Percentiles rank a stretch among this genome's conserved stretches.
phyloP scores from a whole-genome alignment of 805 yeast genomes.

The Grigorovia transvaalensis region DNA sequence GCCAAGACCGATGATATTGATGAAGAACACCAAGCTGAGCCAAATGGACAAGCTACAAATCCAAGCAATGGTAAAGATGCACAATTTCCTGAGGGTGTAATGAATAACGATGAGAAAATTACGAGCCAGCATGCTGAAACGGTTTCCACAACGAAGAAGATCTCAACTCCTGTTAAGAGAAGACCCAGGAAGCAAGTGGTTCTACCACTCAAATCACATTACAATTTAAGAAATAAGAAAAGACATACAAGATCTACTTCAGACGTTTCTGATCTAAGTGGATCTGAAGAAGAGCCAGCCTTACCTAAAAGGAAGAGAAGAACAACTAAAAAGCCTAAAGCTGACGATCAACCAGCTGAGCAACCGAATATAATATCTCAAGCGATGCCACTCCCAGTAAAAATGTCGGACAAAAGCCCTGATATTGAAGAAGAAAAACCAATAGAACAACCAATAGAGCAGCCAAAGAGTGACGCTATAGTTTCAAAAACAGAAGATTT shows the following conservation, averaged over 20 bases:
- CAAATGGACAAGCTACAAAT: too few relatives aligned
- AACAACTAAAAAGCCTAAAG: background rate
- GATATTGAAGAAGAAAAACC: background rate
- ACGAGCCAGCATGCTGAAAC: too few relatives aligned
- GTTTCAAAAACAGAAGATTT: background rate
- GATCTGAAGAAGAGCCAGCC: background rate
- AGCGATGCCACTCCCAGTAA: background rate
- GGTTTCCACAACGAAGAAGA: too few relatives aligned
- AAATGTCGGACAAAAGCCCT: background rate
- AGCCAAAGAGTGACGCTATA: background rate
- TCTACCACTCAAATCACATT: background rate
- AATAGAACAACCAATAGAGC: background rate
- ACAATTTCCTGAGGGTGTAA: too few relatives aligned
- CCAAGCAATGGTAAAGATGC: too few relatives aligned
- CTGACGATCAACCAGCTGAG: background rate
- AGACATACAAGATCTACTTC: background rate
- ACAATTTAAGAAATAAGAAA: background rate
- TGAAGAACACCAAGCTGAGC: background rate
- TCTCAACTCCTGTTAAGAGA: background rate
- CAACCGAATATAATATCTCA: background rate
- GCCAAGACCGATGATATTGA: background rate
- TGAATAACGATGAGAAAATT: too few relatives aligned
- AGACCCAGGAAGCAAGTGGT: background rate
- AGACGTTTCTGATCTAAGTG: background rate
- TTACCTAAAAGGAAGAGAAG: background rate